Conservation (phyloP, 768 basidiomycete species). For the Gelatoporia subvermispora region DNA sequence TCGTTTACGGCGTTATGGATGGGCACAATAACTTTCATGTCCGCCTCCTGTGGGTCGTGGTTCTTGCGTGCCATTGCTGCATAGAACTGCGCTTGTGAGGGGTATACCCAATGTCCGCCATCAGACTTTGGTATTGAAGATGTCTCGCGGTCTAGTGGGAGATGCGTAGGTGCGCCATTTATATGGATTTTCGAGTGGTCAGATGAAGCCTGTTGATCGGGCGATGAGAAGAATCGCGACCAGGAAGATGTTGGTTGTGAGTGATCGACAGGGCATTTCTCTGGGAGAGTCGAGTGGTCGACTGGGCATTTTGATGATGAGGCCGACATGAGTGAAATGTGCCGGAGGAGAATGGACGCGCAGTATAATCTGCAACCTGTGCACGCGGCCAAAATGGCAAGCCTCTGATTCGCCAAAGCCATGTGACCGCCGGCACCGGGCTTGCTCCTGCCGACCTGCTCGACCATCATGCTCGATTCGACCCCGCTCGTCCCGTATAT, state of each 20-base stretch:
- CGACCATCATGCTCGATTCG: not conserved
- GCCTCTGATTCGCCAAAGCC: too few relatives aligned
- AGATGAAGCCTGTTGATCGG: slow-evolving; percentile 15
- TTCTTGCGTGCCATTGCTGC: slow-evolving; percentile 95
- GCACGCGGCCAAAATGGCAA: too few relatives aligned
- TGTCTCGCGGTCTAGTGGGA: slow-evolving; percentile 72
- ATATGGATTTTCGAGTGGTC: slow-evolving; percentile 14
- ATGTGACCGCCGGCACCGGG: not conserved
- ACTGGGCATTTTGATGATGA: slow-evolving; percentile 26
- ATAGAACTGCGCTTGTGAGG: slow-evolving; percentile 97
- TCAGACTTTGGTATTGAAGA: slow-evolving; percentile 82
- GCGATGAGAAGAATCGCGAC: slow-evolving; percentile 18
- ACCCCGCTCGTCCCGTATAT: not conserved
- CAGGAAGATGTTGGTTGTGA: slow-evolving; percentile 32
- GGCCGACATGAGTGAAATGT: slow-evolving; percentile 7
- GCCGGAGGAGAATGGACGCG: too few relatives aligned
- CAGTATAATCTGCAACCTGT: too few relatives aligned
- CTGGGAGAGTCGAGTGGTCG: slow-evolving; percentile 26
- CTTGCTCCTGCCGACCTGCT: not conserved
- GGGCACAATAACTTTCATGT: slow-evolving; percentile 94
- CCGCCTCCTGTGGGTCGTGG: slow-evolving; percentile 77
- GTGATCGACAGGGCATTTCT: slow-evolving; percentile 67
- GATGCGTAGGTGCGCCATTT: slow-evolving; percentile 31
- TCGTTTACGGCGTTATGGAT: slow-evolving; percentile 99
- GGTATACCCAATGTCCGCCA: slow-evolving; percentile 90